Evolutionary conservation across 1,284 basidiomycete species (phyloP).

Genomic region (Peniophora sp.): DNA sequence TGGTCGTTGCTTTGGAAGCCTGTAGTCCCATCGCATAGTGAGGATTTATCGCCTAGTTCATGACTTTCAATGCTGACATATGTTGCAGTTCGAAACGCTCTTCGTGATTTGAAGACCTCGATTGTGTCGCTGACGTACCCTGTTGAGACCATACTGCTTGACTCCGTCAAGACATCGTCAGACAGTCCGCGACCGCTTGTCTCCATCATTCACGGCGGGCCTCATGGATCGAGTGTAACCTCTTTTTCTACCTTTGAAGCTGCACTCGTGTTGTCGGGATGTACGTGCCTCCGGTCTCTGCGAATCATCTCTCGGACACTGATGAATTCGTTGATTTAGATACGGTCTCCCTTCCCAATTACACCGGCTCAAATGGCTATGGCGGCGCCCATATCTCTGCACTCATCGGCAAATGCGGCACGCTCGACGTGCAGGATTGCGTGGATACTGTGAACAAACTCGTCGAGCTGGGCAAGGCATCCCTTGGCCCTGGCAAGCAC

Average conservation of each 20-base stretch:
- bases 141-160: slow-evolving; percentile 47
- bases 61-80: no score
- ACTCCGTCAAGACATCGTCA: slow-evolving; percentile 9
- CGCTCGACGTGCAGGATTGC: slow-evolving; percentile 61
- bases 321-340: slow-evolving; percentile 27
- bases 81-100: slow-evolving; percentile 27
- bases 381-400: slow-evolving; percentile 32
- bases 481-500: slow-evolving; percentile 38
- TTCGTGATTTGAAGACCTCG: slow-evolving; percentile 29
- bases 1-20: slow-evolving; percentile 40
- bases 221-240: slow-evolving; percentile 44
- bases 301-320: background rate
- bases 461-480: slow-evolving; percentile 36
- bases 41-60: slow-evolving; percentile 14
- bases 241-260: slow-evolving; percentile 35
- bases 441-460: slow-evolving; percentile 46
- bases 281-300: slow-evolving; percentile 27
- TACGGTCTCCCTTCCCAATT: slow-evolving; percentile 56
- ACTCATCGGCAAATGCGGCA: slow-evolving; percentile 52
- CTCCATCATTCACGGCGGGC: slow-evolving; percentile 62
- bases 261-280: slow-evolving; percentile 52
- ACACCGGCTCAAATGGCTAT: slow-evolving; percentile 63
- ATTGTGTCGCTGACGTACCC: slow-evolving; percentile 42
- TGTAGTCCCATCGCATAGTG: slow-evolving; percentile 29
- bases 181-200: slow-evolving; percentile 22